Conservation (phyloP, 2,329 filamentous ascomycete genomes). For the Diaporthe ampelina region DNA sequence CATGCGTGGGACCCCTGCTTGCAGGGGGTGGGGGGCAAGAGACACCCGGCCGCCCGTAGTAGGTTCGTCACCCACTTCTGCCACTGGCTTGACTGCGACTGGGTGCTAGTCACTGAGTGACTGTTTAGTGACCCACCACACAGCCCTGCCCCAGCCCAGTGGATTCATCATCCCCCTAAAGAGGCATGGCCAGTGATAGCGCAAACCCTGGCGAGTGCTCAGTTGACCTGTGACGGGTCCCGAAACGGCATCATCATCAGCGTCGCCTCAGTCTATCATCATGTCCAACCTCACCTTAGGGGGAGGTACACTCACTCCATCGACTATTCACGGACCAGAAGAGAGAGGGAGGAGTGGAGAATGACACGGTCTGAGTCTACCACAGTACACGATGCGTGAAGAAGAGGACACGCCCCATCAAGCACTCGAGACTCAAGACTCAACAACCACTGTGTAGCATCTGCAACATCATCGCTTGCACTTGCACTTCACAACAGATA, state of each 20-base stretch:
- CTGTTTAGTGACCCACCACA: conserved; percentile 1
- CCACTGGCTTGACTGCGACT: neutral
- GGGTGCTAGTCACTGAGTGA: neutral
- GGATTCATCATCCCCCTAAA: conserved; percentile 15
- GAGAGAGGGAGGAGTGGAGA: neutral
- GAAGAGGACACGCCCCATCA: neutral
- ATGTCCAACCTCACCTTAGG: conserved; percentile 1
- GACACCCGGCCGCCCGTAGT: neutral
- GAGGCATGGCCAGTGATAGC: neutral
- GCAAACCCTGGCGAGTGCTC: conserved; percentile 9
- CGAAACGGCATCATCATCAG: conserved; percentile 17
- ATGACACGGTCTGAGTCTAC: neutral
- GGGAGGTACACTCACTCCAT: neutral
- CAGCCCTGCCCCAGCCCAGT: conserved; percentile 30
- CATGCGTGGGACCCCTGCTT: conserved; percentile 17
- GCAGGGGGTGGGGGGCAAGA: conserved; percentile 5
- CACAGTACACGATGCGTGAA: neutral
- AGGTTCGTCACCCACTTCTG: no score
- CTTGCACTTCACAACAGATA: neutral
- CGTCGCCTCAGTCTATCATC: conserved; percentile 8
- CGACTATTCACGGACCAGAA: neutral
- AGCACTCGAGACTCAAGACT: neutral
- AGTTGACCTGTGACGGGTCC: conserved; percentile 27
- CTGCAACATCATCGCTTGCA: neutral
- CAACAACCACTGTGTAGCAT: neutral